Evolutionary conservation across 2,329 filamentous ascomycete genomes (phyloP).

Genomic region (Ophiocordyceps camponoti-saundersi): DNA sequence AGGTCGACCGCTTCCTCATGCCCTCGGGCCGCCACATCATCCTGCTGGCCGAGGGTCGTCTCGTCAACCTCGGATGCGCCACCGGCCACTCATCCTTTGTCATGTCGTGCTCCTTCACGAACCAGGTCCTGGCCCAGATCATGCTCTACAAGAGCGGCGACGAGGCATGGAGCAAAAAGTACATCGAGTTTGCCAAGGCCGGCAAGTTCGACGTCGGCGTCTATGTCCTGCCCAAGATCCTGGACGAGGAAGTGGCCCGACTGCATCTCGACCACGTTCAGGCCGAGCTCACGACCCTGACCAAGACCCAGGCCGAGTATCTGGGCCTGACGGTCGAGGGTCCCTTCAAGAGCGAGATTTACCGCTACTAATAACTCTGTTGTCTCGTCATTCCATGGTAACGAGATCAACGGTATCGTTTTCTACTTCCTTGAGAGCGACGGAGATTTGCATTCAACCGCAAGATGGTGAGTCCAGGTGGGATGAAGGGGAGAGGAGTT

Average conservation of each 20-base stretch:
- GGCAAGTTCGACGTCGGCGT: slow-evolving; percentile 84
- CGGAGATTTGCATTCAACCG: not conserved
- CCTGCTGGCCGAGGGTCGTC: slow-evolving; percentile 92
- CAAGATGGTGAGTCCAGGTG: not conserved
- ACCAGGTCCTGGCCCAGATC: slow-evolving; percentile 99
- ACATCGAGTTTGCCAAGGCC: slow-evolving; percentile 85
- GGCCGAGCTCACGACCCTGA: slow-evolving; percentile 80
- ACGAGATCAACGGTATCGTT: not conserved
- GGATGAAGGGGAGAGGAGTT: no score
- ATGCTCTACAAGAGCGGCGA: slow-evolving; percentile 91
- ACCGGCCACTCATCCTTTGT: slow-evolving; percentile 99
- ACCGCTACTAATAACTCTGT: slow-evolving; percentile 26
- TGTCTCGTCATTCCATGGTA: slow-evolving; percentile 13
- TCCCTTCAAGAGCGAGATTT: slow-evolving; percentile 87
- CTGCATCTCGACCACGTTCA: slow-evolving; percentile 90
- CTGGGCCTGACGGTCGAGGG: slow-evolving; percentile 72
- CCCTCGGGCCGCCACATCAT: slow-evolving; percentile 90
- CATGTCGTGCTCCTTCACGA: slow-evolving; percentile 99
- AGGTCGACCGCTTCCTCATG: slow-evolving; percentile 97
- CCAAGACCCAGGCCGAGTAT: slow-evolving; percentile 81
- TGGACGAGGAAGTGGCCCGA: slow-evolving; percentile 94
- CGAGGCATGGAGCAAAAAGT: slow-evolving; percentile 77
- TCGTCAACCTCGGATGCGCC: slow-evolving; percentile 98
- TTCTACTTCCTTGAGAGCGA: not conserved
- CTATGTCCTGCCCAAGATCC: slow-evolving; percentile 91